Conservation (phyloP, 805 yeast genomes). For the Saturnispora ahearnii region DNA sequence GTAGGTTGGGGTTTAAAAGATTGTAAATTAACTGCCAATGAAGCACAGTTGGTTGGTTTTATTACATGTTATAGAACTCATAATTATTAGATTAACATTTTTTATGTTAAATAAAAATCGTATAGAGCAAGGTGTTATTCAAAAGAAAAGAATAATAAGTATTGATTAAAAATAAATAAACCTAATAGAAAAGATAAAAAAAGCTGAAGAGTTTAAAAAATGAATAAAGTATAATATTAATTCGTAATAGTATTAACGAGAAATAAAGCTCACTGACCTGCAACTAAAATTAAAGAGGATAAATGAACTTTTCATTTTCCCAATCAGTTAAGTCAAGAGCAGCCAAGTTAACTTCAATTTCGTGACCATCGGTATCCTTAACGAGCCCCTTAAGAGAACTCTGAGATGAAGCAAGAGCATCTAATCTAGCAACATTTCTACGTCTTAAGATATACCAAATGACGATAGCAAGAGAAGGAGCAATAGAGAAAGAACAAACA, state of each 20-base stretch:
- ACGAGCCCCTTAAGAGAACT: constrained; percentile 19
- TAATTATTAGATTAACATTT: neutral
- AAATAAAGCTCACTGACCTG: neutral
- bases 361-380: constrained; percentile 25
- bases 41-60: constrained; percentile 1
- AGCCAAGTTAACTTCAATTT: constrained; percentile 30
- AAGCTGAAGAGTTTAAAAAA: neutral
- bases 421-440: constrained; percentile 26
- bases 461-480: constrained; percentile 34
- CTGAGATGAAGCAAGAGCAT: constrained; percentile 10
- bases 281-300: constrained; percentile 29
- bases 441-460: constrained; percentile 35
- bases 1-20: constrained; percentile 3
- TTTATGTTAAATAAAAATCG: too few species aligned
- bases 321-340: constrained; percentile 42
- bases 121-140: too few species aligned
- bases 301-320: constrained; percentile 39
- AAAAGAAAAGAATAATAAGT: too few species aligned
- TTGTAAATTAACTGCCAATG: neutral
- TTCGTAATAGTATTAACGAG: neutral
- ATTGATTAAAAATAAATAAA: neutral
- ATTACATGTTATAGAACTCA: neutral
- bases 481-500: constrained; percentile 35
- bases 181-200: neutral
- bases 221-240: neutral